These are phyloP conservation scores for Sporothrix curviconia DNA, from an alignment of 2,329 filamentous ascomycete genomes.

Conservation along the genomic window DNA sequence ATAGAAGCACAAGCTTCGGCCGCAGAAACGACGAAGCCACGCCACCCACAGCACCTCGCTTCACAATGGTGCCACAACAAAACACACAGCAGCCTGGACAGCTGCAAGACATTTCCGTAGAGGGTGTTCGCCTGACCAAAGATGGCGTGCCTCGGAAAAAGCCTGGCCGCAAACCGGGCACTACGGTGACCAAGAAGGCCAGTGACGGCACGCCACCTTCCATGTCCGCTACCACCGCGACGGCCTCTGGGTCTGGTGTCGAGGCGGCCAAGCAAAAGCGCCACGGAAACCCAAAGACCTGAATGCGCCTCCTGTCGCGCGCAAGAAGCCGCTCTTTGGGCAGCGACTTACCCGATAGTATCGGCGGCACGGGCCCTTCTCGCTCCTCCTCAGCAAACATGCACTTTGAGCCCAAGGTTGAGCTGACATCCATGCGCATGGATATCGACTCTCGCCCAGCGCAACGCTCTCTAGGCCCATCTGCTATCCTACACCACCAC, in stretches of 20 bases:
- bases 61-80: constrained; percentile 29
- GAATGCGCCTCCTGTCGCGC: constrained; percentile 47
- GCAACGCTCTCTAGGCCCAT: constrained; percentile 22
- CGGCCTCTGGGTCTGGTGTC: constrained; percentile 29
- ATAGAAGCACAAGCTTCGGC: constrained; percentile 27
- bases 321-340: constrained; percentile 43
- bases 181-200: constrained; percentile 24
- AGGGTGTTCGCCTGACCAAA: constrained; percentile 46
- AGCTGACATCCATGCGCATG: constrained; percentile 34
- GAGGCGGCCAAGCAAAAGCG: constrained; percentile 43
- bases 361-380: background rate
- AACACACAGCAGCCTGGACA: constrained; percentile 20
- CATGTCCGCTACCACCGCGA: constrained; percentile 28
- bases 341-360: background rate
- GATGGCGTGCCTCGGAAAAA: constrained; percentile 56
- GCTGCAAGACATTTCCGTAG: constrained; percentile 25
- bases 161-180: constrained; percentile 59
- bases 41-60: constrained; percentile 28
- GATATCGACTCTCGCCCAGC: constrained; percentile 26
- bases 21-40: constrained; percentile 38
- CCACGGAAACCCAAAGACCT: constrained; percentile 54
- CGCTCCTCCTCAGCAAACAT: constrained; percentile 13
- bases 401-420: constrained; percentile 25
- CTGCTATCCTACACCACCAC: constrained; percentile 21
- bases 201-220: constrained; percentile 14